These are phyloP conservation scores for Maudiozyma pseudohumilis DNA, from an alignment of 805 yeast species.

Conservation along the genomic window DNA sequence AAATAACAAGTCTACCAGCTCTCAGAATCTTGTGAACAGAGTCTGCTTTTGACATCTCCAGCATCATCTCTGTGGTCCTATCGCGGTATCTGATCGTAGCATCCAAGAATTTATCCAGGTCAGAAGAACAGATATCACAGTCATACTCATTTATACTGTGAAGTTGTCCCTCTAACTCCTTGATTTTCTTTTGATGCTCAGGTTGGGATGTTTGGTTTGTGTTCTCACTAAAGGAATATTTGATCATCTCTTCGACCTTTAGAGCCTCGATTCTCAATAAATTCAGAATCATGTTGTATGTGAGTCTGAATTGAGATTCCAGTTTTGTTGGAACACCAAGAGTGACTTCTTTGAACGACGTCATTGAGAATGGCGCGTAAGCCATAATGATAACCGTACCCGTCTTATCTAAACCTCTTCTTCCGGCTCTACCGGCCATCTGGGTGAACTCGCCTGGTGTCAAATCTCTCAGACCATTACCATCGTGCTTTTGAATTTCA, in stretches of 20 bases:
- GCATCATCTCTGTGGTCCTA: slow-evolving; percentile 37
- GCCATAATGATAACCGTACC: slow-evolving; percentile 95
- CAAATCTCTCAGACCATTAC: slow-evolving; percentile 66
- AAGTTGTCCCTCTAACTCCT: slow-evolving; percentile 41
- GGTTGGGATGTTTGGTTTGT: slow-evolving; percentile 77
- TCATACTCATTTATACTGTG: slow-evolving; percentile 28
- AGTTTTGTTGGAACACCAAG: slow-evolving; percentile 86
- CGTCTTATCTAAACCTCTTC: slow-evolving; percentile 87
- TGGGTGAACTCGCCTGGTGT: slow-evolving; percentile 96
- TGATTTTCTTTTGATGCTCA: slow-evolving; percentile 64
- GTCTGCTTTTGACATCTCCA: slow-evolving; percentile 39
- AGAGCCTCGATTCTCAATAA: slow-evolving; percentile 86
- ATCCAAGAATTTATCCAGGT: slow-evolving; percentile 37
- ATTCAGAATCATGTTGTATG: slow-evolving; percentile 92
- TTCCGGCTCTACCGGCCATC: slow-evolving; percentile 98
- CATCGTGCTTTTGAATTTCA: slow-evolving; percentile 83
- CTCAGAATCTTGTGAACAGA: slow-evolving; percentile 39
- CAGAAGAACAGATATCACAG: slow-evolving; percentile 29
- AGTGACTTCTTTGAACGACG: slow-evolving; percentile 66
- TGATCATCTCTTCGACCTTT: slow-evolving; percentile 96
- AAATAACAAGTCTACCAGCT: slow-evolving; percentile 51
- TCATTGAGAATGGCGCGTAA: slow-evolving; percentile 49
- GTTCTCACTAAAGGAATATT: slow-evolving; percentile 89
- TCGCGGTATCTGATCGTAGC: slow-evolving; percentile 38
- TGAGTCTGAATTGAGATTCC: slow-evolving; percentile 84